These are phyloP conservation scores for Letharia lupina DNA, from an alignment of 495 filamentous ascomycete species.

Conservation along the genomic window DNA sequence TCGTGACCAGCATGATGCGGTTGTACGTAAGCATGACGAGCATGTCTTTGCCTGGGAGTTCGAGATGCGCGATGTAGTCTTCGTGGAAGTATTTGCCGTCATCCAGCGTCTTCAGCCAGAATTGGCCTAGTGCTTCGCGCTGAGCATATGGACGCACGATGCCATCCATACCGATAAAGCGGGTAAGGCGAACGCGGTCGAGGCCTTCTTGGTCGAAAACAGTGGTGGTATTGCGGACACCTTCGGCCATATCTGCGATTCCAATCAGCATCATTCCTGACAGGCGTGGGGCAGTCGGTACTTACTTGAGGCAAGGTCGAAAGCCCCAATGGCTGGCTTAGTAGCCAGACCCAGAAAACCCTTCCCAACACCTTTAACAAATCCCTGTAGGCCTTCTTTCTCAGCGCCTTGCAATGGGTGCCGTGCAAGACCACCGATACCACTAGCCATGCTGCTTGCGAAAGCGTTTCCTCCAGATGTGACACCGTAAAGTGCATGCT, in stretches of 20 bases:
- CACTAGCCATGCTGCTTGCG: conserved; percentile 81
- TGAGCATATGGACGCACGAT: conserved; percentile 93
- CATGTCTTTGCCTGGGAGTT: conserved; percentile 82
- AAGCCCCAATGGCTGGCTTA: conserved; percentile 92
- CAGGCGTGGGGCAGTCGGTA: conserved; percentile 5
- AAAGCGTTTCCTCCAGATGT: conserved; percentile 94
- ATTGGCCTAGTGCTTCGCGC: conserved; percentile 92
- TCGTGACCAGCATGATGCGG: conserved; percentile 82
- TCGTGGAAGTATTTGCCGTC: conserved; percentile 97
- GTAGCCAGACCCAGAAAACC: conserved; percentile 86
- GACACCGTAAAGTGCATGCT: conserved; percentile 93
- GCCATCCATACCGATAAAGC: conserved; percentile 85
- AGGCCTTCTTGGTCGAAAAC: conserved; percentile 93
- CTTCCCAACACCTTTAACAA: conserved; percentile 96
- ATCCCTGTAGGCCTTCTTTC: conserved; percentile 85
- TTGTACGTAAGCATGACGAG: conserved; percentile 92
- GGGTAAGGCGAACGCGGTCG: conserved; percentile 83
- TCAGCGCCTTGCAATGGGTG: conserved; percentile 95
- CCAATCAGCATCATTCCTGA: conserved; percentile 23
- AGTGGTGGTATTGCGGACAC: conserved; percentile 95
- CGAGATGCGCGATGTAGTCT: conserved; percentile 91
- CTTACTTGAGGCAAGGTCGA: conserved; percentile 82
- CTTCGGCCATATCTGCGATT: conserved; percentile 68
- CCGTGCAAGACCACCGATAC: conserved; percentile 82
- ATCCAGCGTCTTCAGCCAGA: conserved; percentile 96